These are phyloP conservation scores for Berkeleyomyces basicola DNA, from an alignment of 2,329 filamentous ascomycete genomes.

Conservation along the genomic window DNA sequence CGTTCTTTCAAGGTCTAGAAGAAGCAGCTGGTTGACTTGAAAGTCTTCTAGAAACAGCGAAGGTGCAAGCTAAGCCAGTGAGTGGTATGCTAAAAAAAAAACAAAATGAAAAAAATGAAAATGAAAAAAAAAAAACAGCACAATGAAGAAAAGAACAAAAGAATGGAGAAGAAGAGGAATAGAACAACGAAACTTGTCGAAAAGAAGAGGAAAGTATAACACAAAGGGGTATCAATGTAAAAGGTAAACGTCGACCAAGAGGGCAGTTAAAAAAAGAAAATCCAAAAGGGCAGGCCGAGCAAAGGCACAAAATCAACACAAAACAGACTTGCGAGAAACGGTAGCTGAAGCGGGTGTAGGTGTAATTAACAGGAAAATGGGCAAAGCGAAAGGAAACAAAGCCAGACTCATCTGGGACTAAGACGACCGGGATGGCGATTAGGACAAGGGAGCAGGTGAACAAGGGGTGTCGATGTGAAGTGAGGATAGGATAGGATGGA, in stretches of 20 bases:
- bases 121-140: not conserved
- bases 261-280: not conserved
- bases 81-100: not conserved
- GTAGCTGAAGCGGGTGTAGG: not conserved
- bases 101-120: not conserved
- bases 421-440: not conserved
- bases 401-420: not conserved
- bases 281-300: not conserved
- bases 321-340: conserved; percentile 5
- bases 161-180: not conserved
- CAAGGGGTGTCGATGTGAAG: not conserved
- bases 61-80: not conserved
- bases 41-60: conserved; percentile 7
- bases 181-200: not conserved
- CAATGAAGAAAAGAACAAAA: not conserved
- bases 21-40: not conserved
- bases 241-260: not conserved
- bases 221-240: not conserved
- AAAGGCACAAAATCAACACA: not conserved
- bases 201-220: not conserved
- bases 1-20: conserved; percentile 3
- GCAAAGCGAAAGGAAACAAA: conserved; percentile 4
- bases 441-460: not conserved
- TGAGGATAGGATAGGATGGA: not conserved
- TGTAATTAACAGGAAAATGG: conserved; percentile 2